Conservation (phyloP, 306 rosid genomes). For the Lathyrus aphaca region DNA sequence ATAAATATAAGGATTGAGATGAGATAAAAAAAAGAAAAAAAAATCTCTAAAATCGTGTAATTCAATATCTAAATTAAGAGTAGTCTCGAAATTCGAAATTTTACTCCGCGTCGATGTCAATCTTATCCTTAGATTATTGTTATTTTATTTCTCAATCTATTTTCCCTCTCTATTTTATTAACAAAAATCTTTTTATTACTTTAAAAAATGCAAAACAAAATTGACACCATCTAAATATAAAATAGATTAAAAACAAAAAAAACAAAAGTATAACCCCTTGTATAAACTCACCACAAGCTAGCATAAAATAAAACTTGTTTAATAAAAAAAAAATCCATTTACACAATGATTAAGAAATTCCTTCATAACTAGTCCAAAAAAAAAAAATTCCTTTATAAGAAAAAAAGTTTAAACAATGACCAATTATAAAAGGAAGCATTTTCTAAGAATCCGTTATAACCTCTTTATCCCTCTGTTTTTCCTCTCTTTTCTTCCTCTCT, state of each 20-base stretch:
- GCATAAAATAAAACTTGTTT: not conserved
- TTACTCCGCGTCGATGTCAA: not conserved
- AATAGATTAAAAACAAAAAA: too few species aligned
- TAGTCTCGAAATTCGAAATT: too few species aligned
- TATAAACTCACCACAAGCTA: not conserved
- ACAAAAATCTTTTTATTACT: not conserved
- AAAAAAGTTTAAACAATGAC: constrained; percentile 1
- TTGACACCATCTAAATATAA: not conserved
- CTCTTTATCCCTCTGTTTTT: constrained; percentile 24
- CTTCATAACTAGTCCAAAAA: not conserved
- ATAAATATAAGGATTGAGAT: too few species aligned
- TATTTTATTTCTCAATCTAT: not conserved
- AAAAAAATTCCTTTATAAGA: constrained; percentile 1
- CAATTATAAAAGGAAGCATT: constrained; percentile 40
- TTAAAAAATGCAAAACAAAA: too few species aligned
- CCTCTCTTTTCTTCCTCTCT: constrained; percentile 8
- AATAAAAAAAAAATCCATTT: not conserved
- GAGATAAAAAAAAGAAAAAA: too few species aligned
- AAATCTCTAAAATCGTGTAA: not conserved
- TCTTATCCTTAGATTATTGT: not conserved
- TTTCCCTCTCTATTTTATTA: not conserved
- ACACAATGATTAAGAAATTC: constrained; percentile 1
- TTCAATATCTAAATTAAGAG: not conserved
- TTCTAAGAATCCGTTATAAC: constrained; percentile 30
- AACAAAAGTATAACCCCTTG: not conserved